Conservation (phyloP, 2,329 filamentous ascomycete species). For the Colletotrichum sp. region DNA sequence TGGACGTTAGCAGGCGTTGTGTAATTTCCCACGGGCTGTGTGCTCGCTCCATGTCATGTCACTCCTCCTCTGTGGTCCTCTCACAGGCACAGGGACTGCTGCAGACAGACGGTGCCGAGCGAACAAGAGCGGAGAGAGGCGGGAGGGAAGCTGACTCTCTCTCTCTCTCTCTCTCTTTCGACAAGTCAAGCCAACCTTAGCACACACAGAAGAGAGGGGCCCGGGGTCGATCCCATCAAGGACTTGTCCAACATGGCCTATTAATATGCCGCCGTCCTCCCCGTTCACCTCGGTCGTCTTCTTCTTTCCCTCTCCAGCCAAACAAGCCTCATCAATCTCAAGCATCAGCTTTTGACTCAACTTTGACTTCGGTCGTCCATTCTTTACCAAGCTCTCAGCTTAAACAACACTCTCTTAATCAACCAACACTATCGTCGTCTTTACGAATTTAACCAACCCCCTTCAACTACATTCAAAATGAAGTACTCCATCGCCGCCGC, state of each 20-base stretch:
- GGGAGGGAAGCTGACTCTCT: slow-evolving; percentile 26
- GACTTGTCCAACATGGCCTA: slow-evolving; percentile 33
- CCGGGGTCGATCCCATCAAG: slow-evolving; percentile 1
- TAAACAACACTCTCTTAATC: slow-evolving; percentile 33
- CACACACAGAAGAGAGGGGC: slow-evolving; percentile 14
- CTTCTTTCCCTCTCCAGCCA: slow-evolving; percentile 44
- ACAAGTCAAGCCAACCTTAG: not conserved
- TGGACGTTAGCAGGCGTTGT: slow-evolving; percentile 2
- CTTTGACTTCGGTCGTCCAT: slow-evolving; percentile 64
- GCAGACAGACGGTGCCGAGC: not conserved
- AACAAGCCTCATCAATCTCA: slow-evolving; percentile 44
- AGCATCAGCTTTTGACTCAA: slow-evolving; percentile 44
- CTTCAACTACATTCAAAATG: slow-evolving; percentile 56
- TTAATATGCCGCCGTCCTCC: slow-evolving; percentile 52
- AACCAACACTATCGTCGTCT: slow-evolving; percentile 30
- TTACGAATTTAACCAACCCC: slow-evolving; percentile 28
- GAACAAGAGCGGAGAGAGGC: not conserved
- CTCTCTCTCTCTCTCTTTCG: not conserved
- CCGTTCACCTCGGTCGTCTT: slow-evolving; percentile 24
- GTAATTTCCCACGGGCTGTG: slow-evolving; percentile 21
- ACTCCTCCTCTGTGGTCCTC: not conserved
- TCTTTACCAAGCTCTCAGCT: slow-evolving; percentile 49
- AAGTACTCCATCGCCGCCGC: slow-evolving; percentile 63
- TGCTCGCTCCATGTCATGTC: slow-evolving; percentile 11
- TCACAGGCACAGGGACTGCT: not conserved